Conservation (phyloP, 768 basidiomycete species). For the Rhodotorula kratochvilovae region DNA sequence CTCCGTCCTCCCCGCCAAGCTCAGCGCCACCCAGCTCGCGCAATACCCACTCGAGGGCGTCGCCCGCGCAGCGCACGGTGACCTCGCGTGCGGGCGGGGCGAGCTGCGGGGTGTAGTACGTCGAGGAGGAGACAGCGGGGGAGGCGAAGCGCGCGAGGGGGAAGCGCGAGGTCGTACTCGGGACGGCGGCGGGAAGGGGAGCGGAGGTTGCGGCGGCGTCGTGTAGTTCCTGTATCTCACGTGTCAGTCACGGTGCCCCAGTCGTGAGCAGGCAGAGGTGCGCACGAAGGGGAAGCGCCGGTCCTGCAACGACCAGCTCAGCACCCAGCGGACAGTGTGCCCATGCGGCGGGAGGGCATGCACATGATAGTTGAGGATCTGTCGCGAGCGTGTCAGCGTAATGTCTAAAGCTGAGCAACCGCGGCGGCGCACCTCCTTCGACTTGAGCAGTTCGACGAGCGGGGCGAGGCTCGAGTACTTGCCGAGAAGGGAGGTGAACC, state of each 20-base stretch:
- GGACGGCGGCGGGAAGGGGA: constrained; percentile 43
- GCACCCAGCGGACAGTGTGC: constrained; percentile 82
- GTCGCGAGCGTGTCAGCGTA: not conserved
- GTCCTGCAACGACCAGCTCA: constrained; percentile 75
- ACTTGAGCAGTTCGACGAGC: constrained; percentile 58
- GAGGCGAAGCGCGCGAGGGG: constrained; percentile 3
- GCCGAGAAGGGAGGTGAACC: constrained; percentile 92
- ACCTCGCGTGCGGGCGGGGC: not conserved
- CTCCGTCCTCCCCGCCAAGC: not conserved
- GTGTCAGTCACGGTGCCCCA: no score
- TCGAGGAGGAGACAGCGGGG: not conserved
- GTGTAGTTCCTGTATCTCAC: not conserved
- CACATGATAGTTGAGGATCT: constrained; percentile 84
- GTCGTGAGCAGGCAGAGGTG: no score
- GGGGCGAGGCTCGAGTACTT: constrained; percentile 68
- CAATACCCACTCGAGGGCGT: not conserved
- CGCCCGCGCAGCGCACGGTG: not conserved
- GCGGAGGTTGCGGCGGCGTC: not conserved
- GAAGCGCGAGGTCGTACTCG: not conserved
- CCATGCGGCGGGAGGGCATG: constrained; percentile 73
- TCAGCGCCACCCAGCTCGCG: not conserved
- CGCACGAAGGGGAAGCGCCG: constrained; percentile 52
- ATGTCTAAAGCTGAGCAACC: not conserved
- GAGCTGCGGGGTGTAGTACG: not conserved
- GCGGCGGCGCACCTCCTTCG: constrained; percentile 49